A percentile compares a stretch with the other conserved stretches of the same genome.
phyloP scores from a whole-genome alignment of 441 rosid genomes.

The Geranium incanum region DNA sequence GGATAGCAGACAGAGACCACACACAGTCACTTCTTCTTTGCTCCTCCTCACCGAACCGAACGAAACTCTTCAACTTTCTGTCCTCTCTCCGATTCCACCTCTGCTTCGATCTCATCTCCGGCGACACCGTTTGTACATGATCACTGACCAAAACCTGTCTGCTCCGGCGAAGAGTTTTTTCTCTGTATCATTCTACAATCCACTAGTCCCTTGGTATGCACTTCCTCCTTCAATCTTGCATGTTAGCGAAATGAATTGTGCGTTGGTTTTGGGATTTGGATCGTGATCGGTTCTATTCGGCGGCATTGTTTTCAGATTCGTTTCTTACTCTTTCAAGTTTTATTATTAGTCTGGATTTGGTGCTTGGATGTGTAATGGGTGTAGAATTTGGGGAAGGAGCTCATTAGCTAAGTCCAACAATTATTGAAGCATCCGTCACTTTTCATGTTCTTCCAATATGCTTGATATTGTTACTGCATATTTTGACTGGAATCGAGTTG shows the following conservation, averaged over 20 bases:
- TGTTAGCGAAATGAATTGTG: background rate
- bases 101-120: background rate
- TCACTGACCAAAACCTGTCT: background rate
- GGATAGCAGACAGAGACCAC: conserved; percentile 4
- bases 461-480: too few species aligned
- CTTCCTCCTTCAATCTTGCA: background rate
- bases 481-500: too few species aligned
- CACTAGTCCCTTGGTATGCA: background rate
- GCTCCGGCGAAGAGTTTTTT: background rate
- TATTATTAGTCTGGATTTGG: background rate
- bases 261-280: background rate
- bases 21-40: background rate
- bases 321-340: background rate
- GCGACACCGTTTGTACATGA: background rate
- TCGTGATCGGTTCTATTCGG: background rate
- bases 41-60: background rate
- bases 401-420: too few species aligned
- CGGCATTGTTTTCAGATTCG: background rate
- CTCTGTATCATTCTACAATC: background rate
- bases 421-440: too few species aligned
- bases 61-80: background rate
- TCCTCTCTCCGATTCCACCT: background rate
- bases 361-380: background rate
- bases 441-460: too few species aligned
- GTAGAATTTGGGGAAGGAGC: background rate